phyloP scores from a whole-genome alignment of 2,329 filamentous ascomycete genomes.

The Cytospora piceicola region DNA sequence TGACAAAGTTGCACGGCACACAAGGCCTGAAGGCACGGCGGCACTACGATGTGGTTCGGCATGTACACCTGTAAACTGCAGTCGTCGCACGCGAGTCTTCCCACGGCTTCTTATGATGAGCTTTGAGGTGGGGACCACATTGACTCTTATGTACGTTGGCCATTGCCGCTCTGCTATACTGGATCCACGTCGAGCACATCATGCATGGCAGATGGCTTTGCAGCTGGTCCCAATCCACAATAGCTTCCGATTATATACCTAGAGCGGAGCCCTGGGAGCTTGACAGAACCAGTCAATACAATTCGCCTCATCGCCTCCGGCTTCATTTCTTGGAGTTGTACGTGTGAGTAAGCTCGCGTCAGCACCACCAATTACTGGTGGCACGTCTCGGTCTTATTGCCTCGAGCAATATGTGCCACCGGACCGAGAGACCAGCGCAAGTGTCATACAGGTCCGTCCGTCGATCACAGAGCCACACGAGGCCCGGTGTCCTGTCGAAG shows the following conservation, averaged over 20 bases:
- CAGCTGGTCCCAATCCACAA: constrained; percentile 8
- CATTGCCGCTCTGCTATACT: background rate
- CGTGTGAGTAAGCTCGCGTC: constrained; percentile 1
- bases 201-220: constrained; percentile 10
- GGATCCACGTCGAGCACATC: constrained; percentile 10
- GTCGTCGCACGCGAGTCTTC: constrained; percentile 7
- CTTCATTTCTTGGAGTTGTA: constrained; percentile 5
- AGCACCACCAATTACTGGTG: constrained; percentile 5
- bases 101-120: constrained; percentile 8
- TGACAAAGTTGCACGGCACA: background rate
- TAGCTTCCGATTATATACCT: background rate
- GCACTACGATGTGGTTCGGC: background rate
- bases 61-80: background rate
- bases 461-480: constrained; percentile 8
- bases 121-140: constrained; percentile 14
- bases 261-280: constrained; percentile 4
- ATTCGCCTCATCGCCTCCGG: constrained; percentile 23
- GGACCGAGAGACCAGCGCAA: background rate
- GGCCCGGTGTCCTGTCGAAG: background rate
- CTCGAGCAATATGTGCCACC: constrained; percentile 16
- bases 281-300: constrained; percentile 10
- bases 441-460: background rate
- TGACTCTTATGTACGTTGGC: background rate
- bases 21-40: background rate
- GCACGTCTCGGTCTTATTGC: constrained; percentile 12